phyloP scores from a whole-genome alignment of 257 asterid genomes.

The Solanum pinnatisectum region DNA sequence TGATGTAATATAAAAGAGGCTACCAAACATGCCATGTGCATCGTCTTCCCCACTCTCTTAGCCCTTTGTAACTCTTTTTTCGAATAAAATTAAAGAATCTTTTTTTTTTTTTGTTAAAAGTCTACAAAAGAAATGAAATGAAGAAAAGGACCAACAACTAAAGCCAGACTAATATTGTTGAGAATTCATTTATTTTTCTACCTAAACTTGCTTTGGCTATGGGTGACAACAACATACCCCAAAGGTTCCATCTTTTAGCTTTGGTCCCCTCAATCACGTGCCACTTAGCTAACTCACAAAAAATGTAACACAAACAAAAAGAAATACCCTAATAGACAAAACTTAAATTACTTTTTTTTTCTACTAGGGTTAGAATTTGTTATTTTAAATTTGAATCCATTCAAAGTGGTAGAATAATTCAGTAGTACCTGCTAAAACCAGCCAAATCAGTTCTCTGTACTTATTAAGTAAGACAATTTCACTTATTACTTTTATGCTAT shows the following conservation, averaged over 20 bases:
- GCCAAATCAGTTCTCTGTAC: constrained; percentile 9
- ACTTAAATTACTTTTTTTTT: not conserved
- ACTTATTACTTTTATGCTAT: not conserved
- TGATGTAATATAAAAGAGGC: constrained; percentile 6
- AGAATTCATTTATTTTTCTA: constrained; percentile 21
- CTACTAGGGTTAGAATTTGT: not conserved
- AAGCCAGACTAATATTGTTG: constrained; percentile 24
- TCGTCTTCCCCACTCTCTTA: constrained; percentile 48
- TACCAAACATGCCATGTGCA: constrained; percentile 77
- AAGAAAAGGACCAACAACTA: constrained; percentile 10
- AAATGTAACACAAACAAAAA: not conserved
- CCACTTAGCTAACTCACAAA: constrained; percentile 8
- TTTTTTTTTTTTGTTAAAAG: constrained; percentile 8
- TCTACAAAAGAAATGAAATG: not conserved
- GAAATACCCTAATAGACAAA: not conserved
- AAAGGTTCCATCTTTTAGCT: constrained; percentile 3
- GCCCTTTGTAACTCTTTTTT: constrained; percentile 12
- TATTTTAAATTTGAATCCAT: not conserved
- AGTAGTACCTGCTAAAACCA: not conserved
- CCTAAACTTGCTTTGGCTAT: constrained; percentile 33
- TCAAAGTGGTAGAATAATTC: not conserved
- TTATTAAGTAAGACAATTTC: not conserved
- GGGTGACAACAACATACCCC: constrained; percentile 38
- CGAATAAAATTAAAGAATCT: constrained; percentile 8
- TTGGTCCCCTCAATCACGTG: constrained; percentile 49